A percentile compares a stretch with the other conserved stretches of the same genome.
These are phyloP conservation scores for Podosphaera leucotricha DNA, from an alignment of 2,329 filamentous ascomycete species.

Conservation along the genomic window DNA sequence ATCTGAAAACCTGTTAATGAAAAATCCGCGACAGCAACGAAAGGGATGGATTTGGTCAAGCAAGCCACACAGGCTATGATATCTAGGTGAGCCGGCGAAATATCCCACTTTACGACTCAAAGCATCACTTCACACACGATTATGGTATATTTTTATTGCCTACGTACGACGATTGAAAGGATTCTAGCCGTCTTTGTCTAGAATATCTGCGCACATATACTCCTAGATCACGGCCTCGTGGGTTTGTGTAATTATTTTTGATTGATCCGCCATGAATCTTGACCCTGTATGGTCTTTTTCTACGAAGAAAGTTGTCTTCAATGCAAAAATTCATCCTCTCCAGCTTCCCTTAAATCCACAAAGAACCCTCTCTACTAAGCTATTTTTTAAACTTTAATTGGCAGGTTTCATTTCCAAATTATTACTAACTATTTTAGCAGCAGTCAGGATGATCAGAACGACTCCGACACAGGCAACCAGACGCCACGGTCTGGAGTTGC, in stretches of 20 bases:
- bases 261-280: not conserved
- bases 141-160: not conserved
- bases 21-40: slow-evolving; percentile 11
- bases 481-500: slow-evolving; percentile 78
- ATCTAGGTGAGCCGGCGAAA: slow-evolving; percentile 13
- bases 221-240: not conserved
- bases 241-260: not conserved
- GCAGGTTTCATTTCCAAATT: slow-evolving; percentile 3
- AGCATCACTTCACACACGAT: not conserved
- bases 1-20: not conserved
- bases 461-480: slow-evolving; percentile 46
- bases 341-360: no score
- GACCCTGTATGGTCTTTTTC: not conserved
- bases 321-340: no score
- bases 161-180: not conserved
- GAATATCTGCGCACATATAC: not conserved
- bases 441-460: slow-evolving; percentile 43
- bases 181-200: not conserved
- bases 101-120: not conserved
- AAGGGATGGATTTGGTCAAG: slow-evolving; percentile 16
- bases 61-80: slow-evolving; percentile 17
- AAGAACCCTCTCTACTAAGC: not conserved
- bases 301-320: no score
- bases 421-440: slow-evolving; percentile 12
- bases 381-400: not conserved